phyloP scores from a whole-genome alignment of 2,329 filamentous ascomycete genomes.

The Camptophora hylomeconis region DNA sequence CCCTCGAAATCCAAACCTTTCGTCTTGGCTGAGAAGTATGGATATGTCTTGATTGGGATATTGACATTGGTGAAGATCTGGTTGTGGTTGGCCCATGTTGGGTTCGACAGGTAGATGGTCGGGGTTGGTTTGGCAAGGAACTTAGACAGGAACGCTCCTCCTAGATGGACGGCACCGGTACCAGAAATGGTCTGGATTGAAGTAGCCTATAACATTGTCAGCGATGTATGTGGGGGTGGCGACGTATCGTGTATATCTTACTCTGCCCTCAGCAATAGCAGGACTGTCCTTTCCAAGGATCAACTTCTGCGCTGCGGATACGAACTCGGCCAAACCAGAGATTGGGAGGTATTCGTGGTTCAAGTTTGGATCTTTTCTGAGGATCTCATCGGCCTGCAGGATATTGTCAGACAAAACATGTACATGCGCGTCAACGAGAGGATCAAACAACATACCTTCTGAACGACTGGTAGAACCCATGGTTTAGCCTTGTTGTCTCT shows the following conservation, averaged over 20 bases:
- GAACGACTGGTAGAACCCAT: conserved; percentile 92
- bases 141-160: conserved; percentile 81
- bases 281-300: conserved; percentile 70
- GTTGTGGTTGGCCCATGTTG: conserved; percentile 97
- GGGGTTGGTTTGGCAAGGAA: conserved; percentile 63
- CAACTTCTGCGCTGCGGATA: conserved; percentile 77
- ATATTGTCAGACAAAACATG: neutral
- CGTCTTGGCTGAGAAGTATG: conserved; percentile 82
- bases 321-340: conserved; percentile 74
- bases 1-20: conserved; percentile 86
- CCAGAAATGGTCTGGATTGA: conserved; percentile 94
- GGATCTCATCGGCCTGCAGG: conserved; percentile 70
- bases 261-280: conserved; percentile 71
- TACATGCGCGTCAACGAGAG: neutral
- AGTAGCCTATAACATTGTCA: conserved; percentile 35
- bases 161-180: conserved; percentile 87
- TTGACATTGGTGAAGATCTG: conserved; percentile 93
- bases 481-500: conserved; percentile 91
- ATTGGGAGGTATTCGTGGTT: conserved; percentile 99
- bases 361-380: conserved; percentile 75
- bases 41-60: conserved; percentile 67
- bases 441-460: conserved; percentile 51
- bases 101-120: conserved; percentile 79
- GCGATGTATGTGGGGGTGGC: conserved; percentile 2
- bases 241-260: conserved; percentile 28